Evolutionary conservation across 495 filamentous ascomycete species (phyloP).

Genomic region (Filosporella fistucella): DNA sequence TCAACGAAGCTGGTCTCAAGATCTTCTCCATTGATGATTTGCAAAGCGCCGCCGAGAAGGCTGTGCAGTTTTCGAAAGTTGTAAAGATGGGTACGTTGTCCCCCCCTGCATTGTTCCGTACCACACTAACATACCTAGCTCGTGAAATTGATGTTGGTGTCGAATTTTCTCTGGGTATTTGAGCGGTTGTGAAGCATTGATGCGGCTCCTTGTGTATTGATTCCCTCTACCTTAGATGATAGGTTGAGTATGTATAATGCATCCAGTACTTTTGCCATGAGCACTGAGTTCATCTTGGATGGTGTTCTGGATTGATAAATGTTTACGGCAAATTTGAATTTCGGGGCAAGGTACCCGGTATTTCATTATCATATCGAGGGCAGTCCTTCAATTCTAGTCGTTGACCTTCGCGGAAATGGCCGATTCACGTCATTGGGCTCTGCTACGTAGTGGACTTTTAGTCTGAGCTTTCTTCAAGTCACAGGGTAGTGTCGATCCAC

Average conservation of each 20-base stretch:
- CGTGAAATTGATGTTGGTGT: slow-evolving; percentile 97
- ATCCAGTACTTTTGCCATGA: too few relatives aligned
- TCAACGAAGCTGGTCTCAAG: slow-evolving; percentile 97
- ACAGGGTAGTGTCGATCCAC: too few relatives aligned
- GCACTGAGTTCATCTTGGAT: too few relatives aligned
- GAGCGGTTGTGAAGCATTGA: slow-evolving; percentile 29
- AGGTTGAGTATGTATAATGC: slow-evolving; percentile 24
- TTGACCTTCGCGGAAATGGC: too few relatives aligned
- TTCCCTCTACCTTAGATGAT: slow-evolving; percentile 23
- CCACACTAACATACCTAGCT: slow-evolving; percentile 14
- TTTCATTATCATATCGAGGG: too few relatives aligned
- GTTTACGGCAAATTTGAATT: too few relatives aligned
- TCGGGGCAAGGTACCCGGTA: too few relatives aligned
- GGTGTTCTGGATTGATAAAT: too few relatives aligned
- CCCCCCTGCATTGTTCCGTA: background rate
- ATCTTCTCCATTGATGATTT: slow-evolving; percentile 99
- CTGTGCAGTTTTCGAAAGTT: slow-evolving; percentile 97
- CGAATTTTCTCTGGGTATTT: slow-evolving; percentile 95
- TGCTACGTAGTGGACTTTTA: too few relatives aligned
- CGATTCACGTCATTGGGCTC: too few relatives aligned
- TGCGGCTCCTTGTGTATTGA: slow-evolving; percentile 20
- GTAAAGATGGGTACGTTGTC: slow-evolving; percentile 84
- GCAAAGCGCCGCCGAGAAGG: slow-evolving; percentile 95
- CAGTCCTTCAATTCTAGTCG: too few relatives aligned
- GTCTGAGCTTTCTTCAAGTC: too few relatives aligned